A percentile compares a stretch with the other conserved stretches of the same genome.
These are phyloP conservation scores for Fusarium continuum DNA, from an alignment of 2,329 filamentous ascomycete species.

Conservation along the genomic window DNA sequence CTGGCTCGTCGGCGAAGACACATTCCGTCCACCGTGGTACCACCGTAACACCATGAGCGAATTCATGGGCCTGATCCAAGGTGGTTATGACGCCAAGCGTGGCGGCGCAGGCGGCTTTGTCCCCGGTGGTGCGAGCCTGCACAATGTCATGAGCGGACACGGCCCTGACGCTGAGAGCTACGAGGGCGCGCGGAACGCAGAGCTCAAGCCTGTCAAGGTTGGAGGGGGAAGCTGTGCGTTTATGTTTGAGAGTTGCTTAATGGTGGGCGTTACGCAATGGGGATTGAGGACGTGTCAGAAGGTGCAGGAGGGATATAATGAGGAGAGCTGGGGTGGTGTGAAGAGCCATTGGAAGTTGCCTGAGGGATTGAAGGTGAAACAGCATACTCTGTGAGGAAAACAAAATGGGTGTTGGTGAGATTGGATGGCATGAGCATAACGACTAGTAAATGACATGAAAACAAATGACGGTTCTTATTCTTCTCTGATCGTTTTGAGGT, in stretches of 20 bases:
- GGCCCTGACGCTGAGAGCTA: slow-evolving; percentile 67
- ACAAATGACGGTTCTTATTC: not conserved
- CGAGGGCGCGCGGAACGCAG: slow-evolving; percentile 64
- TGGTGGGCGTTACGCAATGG: slow-evolving; percentile 78
- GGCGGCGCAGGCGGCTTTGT: slow-evolving; percentile 63
- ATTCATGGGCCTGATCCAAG: slow-evolving; percentile 69
- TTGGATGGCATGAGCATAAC: not conserved
- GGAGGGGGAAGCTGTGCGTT: slow-evolving; percentile 71
- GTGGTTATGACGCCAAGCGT: slow-evolving; percentile 70
- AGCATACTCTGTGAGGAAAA: slow-evolving; percentile 26
- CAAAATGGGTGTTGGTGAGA: slow-evolving; percentile 3
- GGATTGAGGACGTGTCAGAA: slow-evolving; percentile 67
- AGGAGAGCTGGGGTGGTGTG: slow-evolving; percentile 80
- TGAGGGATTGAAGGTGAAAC: slow-evolving; percentile 45
- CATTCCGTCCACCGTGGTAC: slow-evolving; percentile 77
- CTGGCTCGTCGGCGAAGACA: slow-evolving; percentile 75
- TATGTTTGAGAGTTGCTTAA: slow-evolving; percentile 75
- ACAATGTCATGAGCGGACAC: slow-evolving; percentile 77
- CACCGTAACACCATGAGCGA: slow-evolving; percentile 75
- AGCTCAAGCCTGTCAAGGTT: slow-evolving; percentile 65
- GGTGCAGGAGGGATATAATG: slow-evolving; percentile 74
- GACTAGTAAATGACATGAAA: not conserved
- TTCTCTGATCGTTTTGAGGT: not conserved
- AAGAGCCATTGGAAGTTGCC: slow-evolving; percentile 68
- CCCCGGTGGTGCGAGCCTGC: slow-evolving; percentile 68